These are phyloP conservation scores for Paracoccidioides lutzii DNA, from an alignment of 2,329 filamentous ascomycete species.

Conservation along the genomic window DNA sequence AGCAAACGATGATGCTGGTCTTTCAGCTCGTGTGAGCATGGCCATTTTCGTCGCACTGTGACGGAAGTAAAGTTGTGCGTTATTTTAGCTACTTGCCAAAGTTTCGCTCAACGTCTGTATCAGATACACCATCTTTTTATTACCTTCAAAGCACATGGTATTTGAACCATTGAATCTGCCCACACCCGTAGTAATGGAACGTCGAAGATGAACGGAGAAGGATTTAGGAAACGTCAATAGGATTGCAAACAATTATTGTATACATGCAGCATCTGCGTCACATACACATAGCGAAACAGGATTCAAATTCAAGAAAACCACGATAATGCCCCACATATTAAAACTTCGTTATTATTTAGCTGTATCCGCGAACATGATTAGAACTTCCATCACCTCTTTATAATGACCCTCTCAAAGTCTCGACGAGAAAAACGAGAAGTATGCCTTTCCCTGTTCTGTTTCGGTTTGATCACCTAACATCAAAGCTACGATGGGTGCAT, in stretches of 20 bases:
- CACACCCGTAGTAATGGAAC: no score
- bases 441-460: constrained; percentile 28
- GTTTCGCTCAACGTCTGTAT: background rate
- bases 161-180: no score
- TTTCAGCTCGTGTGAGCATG: background rate
- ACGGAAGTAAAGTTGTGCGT: no score
- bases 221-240: background rate
- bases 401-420: constrained; percentile 4
- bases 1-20: background rate
- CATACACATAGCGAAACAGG: background rate
- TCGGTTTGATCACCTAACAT: constrained; percentile 24
- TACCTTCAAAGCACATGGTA: no score
- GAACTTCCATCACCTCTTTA: background rate
- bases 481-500: constrained; percentile 30
- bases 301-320: no score
- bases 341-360: background rate
- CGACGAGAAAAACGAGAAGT: constrained; percentile 24
- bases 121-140: no score
- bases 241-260: background rate
- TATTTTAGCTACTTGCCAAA: background rate
- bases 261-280: background rate
- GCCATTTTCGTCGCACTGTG: background rate
- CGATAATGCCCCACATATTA: no score
- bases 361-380: background rate
- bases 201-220: background rate